Base-by-base conservation (phyloP, 2,329 filamentous ascomycete species). In the Cladosporium sp. region DNA sequence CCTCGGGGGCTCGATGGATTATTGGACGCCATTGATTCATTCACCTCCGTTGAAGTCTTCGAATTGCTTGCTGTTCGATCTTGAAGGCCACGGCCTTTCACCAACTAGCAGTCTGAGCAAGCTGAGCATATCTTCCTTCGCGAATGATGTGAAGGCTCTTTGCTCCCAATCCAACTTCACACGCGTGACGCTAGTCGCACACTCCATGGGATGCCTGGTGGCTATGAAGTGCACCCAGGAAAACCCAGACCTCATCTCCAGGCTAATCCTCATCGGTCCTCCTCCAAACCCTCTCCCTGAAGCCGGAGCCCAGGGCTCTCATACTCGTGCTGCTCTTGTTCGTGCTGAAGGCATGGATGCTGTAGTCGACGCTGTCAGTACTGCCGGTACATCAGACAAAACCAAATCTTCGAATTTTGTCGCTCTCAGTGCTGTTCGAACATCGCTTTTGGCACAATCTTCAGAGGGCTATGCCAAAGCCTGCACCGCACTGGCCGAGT, bases 21-120 rank as follows among this genome's bases (percentile, higher is more conserved):
- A 70, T 60, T 83, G 73, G 64, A 66, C 64, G 0, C 78, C 80
- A 0, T 63, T 83, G 8, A 70, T 80, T 25, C 58, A 70, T 0
- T 24, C 28, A 20, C 24, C 42, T 15, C 8, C 15, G 19, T 22
- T 47, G 20, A 47, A 47, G 28, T 19, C 2, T 3, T 62, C 64
- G 48, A 57, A 61, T 8, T 56, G 58, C 49, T 47, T 63, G 58
- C 64, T 81, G 0, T 77, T 78, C 58, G 82, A 84, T 60, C 70
- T 84, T 2, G 82, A 84, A 66, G 82, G 82, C 2, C 81, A 83
- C 60, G 81, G 81, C 0, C 70, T 80, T 6, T 80, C 78, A 1
- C 80, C 80, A 0, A 82, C 80, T 0, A 75, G 74, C 8, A 75
- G 80, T 0, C 68, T 74, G 2, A 76, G 71, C 49, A 62, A 61